Evolutionary conservation across 1,139 yeast genomes (phyloP), one percentile per base, ranked within the genome.

Genomic region (Arxiozyma telluris): DNA sequence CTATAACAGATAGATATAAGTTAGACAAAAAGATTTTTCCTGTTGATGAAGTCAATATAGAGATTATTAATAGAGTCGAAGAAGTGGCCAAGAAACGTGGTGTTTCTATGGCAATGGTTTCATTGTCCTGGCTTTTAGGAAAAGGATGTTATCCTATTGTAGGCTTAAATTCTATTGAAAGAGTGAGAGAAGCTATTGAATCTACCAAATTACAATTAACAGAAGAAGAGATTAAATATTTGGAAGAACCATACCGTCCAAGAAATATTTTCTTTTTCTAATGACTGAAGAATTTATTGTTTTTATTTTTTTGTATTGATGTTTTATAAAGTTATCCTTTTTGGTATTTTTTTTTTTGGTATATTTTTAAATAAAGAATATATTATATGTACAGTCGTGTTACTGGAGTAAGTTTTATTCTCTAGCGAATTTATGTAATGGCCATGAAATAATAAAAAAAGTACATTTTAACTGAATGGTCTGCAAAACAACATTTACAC

Each of bases 111-210:
- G 80, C 84, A 1, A 70, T 71, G 22, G 65, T 82, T 22, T 74
- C 85, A 4, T 72, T 77, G 17, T 81, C 84, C 3, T 83, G 84
- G 84, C 73, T 73, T 3, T 56, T 80, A 9, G 57, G 70, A 46
- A 81, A 81, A 63, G 84, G 84, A 9, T 62, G 69, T 9, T 57
- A 62, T 41, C 84, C 84, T 2, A 79, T 83, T 58, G 76, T 83
- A n/a, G 88, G 88, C 0, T 41, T 54, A 45, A 52, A 49, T 47
- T 48, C 53, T 8, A 49, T 51, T 12, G 41, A 38, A 20, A 52
- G 87, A 58, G 75, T 83, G 27, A 79, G 78, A 39, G 87, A 82
- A 59, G 78, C 80, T 2, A 54, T 81, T 18, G 67, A 61, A 8
- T 81, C 83, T 1, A 59, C 76, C 23, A 63, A 69, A 20, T 62